Evolutionary conservation across 768 basidiomycete species (phyloP), one percentile per base, ranked within the genome.

Genomic region (Phlebiopsis flavidoalba): DNA sequence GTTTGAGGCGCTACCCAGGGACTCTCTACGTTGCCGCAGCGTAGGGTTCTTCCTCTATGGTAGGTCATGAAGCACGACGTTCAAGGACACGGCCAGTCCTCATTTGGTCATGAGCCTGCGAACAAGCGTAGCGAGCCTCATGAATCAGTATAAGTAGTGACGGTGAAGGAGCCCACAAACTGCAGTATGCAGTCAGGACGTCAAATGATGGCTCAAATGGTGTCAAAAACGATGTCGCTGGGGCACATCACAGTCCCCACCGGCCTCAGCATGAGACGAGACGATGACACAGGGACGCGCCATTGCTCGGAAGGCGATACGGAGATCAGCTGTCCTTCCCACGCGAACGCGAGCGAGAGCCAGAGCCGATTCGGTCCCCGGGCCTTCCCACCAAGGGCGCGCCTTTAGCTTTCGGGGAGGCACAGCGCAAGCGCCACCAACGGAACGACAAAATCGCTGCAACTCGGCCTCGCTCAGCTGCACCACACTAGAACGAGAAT

Each of bases 121-220:
- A 84, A 65, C 86, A 91, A 65, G 93, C 91, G n/a, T 12, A n/a
- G 89, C 84, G 8, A 84, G 79, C 24, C 73, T 95, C 50, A 93
- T 95, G 89, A 88, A 88, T 24, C 89, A 92, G 64, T n/a, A 93
- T 95, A 64, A 88, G 88, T 72, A 81, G 79, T 60, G 90, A 91
- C 66, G n/a, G 84, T 92, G 80, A 85, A 83, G n/a, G 66, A 82
- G 85, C 4, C n/a, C 81, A 83, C 55, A 91, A 91, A 71, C 85
- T 88, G 12, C 66, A 90, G 1, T 88, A 89, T 68, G 88, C 88
- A 1, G 80, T 79, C 5, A n/a, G n/a, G 87, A 88, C 17, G n/a
- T 85, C 84, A 0, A 86, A 87, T 15, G 61, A 87, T 15, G 61
- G 76, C 51, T 83, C 54, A 4, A n/a, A 43, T 40, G 54, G 22